Base-by-base conservation (phyloP, 2,329 filamentous ascomycete genomes). In the Neonectria coccinea region DNA sequence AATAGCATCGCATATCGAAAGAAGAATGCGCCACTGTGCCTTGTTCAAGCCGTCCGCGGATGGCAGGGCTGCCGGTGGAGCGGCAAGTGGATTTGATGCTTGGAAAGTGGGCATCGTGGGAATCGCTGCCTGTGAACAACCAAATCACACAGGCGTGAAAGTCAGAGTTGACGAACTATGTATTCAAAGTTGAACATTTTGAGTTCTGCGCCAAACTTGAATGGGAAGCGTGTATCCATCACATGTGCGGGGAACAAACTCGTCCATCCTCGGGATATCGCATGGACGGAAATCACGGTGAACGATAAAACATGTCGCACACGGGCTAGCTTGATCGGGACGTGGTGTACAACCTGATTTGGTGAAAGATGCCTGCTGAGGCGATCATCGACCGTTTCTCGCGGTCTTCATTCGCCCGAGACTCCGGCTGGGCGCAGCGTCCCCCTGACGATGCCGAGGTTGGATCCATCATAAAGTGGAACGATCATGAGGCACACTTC, bases 1-100 rank as follows among this genome's bases (percentile, higher is more conserved):
- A 5, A 61, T 50, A 42, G 58, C 51, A 41, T 61, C 58, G 25
- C 58, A 61, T 42, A 61, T 55, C 27, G 58, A n/a, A 25, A 61
- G 31, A 4, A 61, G 31, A 25, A 55, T 55, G 1, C 39, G 14
- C 58, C 58, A 61, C 50, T 61, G 58, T 14, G 29, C 25, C 31
- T 42, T 16, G 20, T 12, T 61, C 20, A 55, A 41, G 11, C 25
- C 29, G 16, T 50, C 58, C 18, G 29, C 47, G 9, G 41, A 8
- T 22, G 50, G 33, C 12, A 52, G 16, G 7, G 29, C 41, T 10
- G 58, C 51, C n/a, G 50, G 8, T 10, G 58, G 58, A 16, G 58
- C 52, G 42, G 51, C 50, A 5, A 48, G 41, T 2, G 58, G 58
- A 31, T 36, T 11, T 18, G 29, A 22, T 18, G 29, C 29, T 18